A percentile compares a stretch with the other conserved stretches of the same genome.
phyloP scores from a whole-genome alignment of 306 rosid genomes.

The Gastrolobium bilobum region DNA sequence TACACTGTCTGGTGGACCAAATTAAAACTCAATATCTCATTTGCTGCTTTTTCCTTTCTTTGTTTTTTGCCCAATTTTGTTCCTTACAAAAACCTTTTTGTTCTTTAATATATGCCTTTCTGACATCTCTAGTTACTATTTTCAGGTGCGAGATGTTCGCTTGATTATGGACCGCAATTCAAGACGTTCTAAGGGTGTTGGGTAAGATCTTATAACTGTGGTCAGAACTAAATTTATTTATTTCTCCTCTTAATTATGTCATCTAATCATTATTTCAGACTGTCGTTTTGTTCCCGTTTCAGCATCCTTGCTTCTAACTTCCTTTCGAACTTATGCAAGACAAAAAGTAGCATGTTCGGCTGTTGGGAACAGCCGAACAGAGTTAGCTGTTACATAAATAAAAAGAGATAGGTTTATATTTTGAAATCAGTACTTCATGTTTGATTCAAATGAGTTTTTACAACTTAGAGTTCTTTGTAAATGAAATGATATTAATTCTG shows the following conservation, averaged over 20 bases:
- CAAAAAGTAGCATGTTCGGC: neutral
- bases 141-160: constrained; percentile 97
- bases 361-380: constrained; percentile 2
- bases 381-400: constrained; percentile 9
- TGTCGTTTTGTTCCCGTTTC: neutral
- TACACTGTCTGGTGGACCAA: neutral
- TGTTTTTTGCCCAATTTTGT: neutral
- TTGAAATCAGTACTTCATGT: neutral
- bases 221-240: constrained; percentile 28
- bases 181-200: constrained; percentile 98
- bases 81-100: neutral
- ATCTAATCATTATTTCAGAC: neutral
- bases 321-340: neutral
- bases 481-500: neutral
- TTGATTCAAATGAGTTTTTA: constrained; percentile 27
- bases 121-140: constrained; percentile 27
- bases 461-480: neutral
- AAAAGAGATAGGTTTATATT: neutral
- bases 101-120: constrained; percentile 34
- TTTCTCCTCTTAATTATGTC: constrained; percentile 26
- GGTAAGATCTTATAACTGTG: constrained; percentile 64
- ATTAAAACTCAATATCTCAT: constrained; percentile 18
- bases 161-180: constrained; percentile 98
- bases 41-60: neutral
- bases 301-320: neutral